phyloP scores from a whole-genome alignment of 2,329 filamentous ascomycete genomes.

The Xylariaceae sp. region DNA sequence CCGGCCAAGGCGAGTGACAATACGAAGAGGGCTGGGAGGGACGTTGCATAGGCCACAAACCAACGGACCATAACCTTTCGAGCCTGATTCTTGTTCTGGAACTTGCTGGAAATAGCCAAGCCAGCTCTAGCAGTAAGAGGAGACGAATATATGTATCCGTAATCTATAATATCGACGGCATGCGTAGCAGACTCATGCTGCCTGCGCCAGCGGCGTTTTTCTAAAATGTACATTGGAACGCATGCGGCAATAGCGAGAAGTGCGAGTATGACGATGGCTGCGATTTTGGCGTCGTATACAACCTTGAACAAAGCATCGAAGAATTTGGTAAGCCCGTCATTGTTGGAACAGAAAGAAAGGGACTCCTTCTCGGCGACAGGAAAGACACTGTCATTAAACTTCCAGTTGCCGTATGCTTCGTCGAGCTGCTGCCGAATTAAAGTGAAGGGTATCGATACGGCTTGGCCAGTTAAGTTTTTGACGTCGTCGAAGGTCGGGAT shows the following conservation, averaged over 20 bases:
- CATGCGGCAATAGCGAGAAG: slow-evolving; percentile 75
- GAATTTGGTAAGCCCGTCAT: slow-evolving; percentile 81
- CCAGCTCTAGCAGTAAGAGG: slow-evolving; percentile 77
- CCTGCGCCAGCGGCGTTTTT: slow-evolving; percentile 76
- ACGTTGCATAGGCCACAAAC: slow-evolving; percentile 87
- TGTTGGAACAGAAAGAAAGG: slow-evolving; percentile 86
- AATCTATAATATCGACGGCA: slow-evolving; percentile 81
- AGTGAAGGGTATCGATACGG: slow-evolving; percentile 81
- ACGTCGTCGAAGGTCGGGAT: slow-evolving; percentile 86
- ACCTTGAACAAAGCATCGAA: slow-evolving; percentile 75
- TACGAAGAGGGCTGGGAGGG: slow-evolving; percentile 82
- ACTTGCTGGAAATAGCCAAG: slow-evolving; percentile 69
- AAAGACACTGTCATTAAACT: slow-evolving; percentile 78
- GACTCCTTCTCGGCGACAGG: slow-evolving; percentile 83
- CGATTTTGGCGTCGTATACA: slow-evolving; percentile 70
- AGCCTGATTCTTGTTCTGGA: slow-evolving; percentile 54
- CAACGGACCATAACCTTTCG: slow-evolving; percentile 78
- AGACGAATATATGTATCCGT: slow-evolving; percentile 84
- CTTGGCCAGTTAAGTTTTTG: slow-evolving; percentile 77
- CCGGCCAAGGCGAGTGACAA: slow-evolving; percentile 82
- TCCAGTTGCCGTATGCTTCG: slow-evolving; percentile 72
- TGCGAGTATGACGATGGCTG: slow-evolving; percentile 77
- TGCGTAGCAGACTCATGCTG: slow-evolving; percentile 73
- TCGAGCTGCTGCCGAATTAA: slow-evolving; percentile 77
- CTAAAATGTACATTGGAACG: slow-evolving; percentile 78